Conservation (phyloP, 305 asterid species). For the Fraxinus paxiana region DNA sequence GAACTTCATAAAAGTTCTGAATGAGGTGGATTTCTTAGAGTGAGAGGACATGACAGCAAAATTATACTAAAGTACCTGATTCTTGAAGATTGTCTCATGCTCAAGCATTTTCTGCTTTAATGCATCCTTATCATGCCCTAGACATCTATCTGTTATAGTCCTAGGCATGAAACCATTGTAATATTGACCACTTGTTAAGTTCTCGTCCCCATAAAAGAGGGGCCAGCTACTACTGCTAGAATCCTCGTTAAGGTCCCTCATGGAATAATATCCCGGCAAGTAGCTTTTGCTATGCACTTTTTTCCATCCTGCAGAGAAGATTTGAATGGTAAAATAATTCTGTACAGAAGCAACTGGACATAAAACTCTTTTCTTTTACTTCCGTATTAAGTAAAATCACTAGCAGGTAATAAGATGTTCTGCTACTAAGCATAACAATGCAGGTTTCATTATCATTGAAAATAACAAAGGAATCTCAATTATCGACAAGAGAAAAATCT, state of each 20-base stretch:
- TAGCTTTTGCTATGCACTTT: slow-evolving; percentile 72
- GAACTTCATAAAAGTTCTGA: slow-evolving; percentile 11
- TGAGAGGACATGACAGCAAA: slow-evolving; percentile 4
- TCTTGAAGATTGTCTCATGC: slow-evolving; percentile 76
- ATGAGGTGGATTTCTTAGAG: neutral
- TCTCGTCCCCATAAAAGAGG: slow-evolving; percentile 56
- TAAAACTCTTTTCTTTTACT: neutral
- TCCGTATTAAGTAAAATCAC: neutral
- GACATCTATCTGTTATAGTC: slow-evolving; percentile 42
- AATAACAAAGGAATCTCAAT: neutral
- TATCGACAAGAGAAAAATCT: neutral
- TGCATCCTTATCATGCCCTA: slow-evolving; percentile 61
- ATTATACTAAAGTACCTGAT: slow-evolving; percentile 52
- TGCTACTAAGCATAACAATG: neutral
- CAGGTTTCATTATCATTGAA: neutral
- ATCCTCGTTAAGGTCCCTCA: slow-evolving; percentile 92
- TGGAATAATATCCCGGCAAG: slow-evolving; percentile 60
- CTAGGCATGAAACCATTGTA: slow-evolving; percentile 56
- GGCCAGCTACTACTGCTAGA: slow-evolving; percentile 88
- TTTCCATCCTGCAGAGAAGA: slow-evolving; percentile 63
- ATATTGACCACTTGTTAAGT: slow-evolving; percentile 53
- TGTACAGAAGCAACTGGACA: neutral
- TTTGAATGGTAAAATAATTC: slow-evolving; percentile 1
- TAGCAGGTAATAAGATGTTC: neutral
- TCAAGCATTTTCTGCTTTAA: slow-evolving; percentile 87